Evolutionary conservation across 73 alveolate genomes (phyloP).

Genomic region (Paramecium biaurelia): DNA sequence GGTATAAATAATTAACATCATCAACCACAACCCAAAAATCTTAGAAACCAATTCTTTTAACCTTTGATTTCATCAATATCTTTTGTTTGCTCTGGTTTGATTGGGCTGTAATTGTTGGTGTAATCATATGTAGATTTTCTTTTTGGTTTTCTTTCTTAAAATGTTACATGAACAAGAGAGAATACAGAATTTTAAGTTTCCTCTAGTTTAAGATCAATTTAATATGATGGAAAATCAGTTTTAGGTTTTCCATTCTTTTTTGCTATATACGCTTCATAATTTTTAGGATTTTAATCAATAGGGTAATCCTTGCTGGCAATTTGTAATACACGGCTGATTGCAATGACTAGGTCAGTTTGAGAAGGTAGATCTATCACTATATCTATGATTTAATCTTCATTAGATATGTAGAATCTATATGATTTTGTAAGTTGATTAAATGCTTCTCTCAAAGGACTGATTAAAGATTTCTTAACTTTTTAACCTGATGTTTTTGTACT

Average conservation of each 20-base stretch:
- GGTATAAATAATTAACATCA: not conserved
- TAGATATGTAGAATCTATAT: not conserved
- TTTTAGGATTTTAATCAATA: not conserved
- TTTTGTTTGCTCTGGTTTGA: not conserved
- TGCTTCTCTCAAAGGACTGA: not conserved
- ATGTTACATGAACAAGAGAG: not conserved
- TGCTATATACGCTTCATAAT: conserved; percentile 26
- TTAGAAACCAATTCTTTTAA: not conserved
- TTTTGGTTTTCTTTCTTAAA: not conserved
- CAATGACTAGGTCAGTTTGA: not conserved
- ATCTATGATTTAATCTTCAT: not conserved
- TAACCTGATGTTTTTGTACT: conserved; percentile 9
- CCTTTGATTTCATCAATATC: not conserved
- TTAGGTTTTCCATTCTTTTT: conserved; percentile 41
- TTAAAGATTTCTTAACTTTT: not conserved
- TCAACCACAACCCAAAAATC: conserved; percentile 34
- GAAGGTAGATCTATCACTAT: not conserved
- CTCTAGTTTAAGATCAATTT: not conserved
- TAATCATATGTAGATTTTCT: conserved; percentile 9
- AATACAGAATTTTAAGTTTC: not conserved
- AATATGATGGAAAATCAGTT: not conserved
- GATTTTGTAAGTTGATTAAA: not conserved
- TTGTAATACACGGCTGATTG: not conserved
- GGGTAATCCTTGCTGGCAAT: not conserved
- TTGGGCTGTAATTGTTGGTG: not conserved